Base-by-base conservation (phyloP, 768 basidiomycete genomes). In the Ramaria rubella region DNA sequence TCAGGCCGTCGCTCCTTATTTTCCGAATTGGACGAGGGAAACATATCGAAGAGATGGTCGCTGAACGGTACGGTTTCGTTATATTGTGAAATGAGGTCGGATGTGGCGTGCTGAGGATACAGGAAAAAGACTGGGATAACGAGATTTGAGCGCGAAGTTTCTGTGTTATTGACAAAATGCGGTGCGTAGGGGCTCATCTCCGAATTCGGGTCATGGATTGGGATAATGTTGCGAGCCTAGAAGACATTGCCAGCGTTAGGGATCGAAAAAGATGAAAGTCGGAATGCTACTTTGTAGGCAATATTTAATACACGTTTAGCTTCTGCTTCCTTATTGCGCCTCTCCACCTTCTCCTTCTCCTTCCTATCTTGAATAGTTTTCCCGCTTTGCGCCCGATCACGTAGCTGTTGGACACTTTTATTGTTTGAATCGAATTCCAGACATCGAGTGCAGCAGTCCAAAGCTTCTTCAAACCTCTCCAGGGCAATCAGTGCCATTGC, bases 71-170 rank as follows among this genome's bases (percentile, higher is more conserved):
- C 86, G 60, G 86, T 81, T 69, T 97, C 94, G 61, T 83, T 77
- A 70, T 95, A 97, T 49, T 85, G 78, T 14, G 87, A 77, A 61
- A 97, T 87, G 57, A 94, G 78, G 70, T 99, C 96, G 27, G 94
- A 91, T 5, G 83, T 91, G 11, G 85, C 81, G 61, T 93, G 77
- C 67, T 92, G 86, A 5, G 96, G 96, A 70, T 97, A 96, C 59
- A 97, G 77, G 71, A 98, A 87, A 75, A 96, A 90, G 40, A 87
- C 85, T 2, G 96, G 95, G 66, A 96, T 68, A 59, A 95, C 70
- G 12, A 95, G 77, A 0, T 82, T 83, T 59, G 69, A 67, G 61
- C 77, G 61, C 56, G 81, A 72, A 56, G 81, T 66, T 69, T 85
- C 87, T 63, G 71, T 26, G 59, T 86, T 82, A 2, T 78, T 67